Evolutionary conservation across 768 basidiomycete genomes (phyloP).

Genomic region (Hemileccinum impolitum): DNA sequence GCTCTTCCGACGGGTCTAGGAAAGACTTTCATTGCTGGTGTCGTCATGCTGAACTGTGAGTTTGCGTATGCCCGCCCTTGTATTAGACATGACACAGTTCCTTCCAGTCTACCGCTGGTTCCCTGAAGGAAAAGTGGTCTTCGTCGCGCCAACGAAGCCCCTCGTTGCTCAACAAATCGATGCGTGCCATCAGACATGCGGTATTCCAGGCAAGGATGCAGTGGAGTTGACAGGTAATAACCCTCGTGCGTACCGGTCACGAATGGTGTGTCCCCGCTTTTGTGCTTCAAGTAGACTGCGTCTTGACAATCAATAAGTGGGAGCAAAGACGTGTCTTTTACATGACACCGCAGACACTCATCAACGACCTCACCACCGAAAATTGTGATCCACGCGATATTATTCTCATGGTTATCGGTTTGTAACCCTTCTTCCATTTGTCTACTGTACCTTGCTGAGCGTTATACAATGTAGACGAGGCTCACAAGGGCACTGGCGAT

Average conservation of each 20-base stretch:
- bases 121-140: constrained; percentile 87
- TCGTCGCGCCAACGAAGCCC: constrained; percentile 95
- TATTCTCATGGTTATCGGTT: constrained; percentile 85
- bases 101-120: constrained; percentile 87
- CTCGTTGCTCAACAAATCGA: constrained; percentile 93
- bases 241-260: constrained; percentile 46
- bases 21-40: constrained; percentile 97
- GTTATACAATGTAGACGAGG: constrained; percentile 63
- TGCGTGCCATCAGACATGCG: constrained; percentile 90
- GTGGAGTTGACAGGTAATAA: constrained; percentile 84
- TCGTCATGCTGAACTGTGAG: constrained; percentile 92
- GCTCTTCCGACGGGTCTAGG: constrained; percentile 94
- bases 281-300: not conserved
- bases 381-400: constrained; percentile 78
- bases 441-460: constrained; percentile 3
- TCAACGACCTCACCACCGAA: constrained; percentile 76
- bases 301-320: constrained; percentile 51
- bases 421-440: constrained; percentile 14
- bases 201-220: constrained; percentile 85
- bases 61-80: not conserved
- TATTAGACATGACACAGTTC: constrained; percentile 2
- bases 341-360: constrained; percentile 93
- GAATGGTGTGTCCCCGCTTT: constrained; percentile 47
- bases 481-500: constrained; percentile 90
- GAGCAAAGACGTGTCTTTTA: constrained; percentile 83